These are phyloP conservation scores for Cucumis melo DNA, from an alignment of 306 rosid genomes.

Conservation along the genomic window DNA sequence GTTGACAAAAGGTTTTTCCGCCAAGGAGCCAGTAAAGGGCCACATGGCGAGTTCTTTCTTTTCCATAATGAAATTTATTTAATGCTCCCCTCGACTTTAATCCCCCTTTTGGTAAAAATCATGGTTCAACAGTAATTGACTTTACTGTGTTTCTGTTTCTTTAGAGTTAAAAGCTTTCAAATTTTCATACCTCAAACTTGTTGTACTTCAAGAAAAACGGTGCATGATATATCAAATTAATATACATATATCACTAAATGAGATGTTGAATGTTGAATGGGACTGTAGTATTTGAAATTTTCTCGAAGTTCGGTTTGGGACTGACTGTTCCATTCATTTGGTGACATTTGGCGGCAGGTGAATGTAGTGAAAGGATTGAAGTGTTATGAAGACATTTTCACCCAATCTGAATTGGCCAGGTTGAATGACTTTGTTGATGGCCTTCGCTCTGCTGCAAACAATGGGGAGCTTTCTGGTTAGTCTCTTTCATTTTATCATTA, in stretches of 20 bases:
- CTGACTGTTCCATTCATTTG: background rate
- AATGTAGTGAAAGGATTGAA: conserved; percentile 96
- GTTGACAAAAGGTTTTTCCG: conserved; percentile 88
- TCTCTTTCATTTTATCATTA: background rate
- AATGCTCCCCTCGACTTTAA: background rate
- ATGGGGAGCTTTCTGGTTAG: conserved; percentile 83
- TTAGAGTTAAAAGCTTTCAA: too few relatives aligned
- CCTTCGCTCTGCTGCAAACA: conserved; percentile 63
- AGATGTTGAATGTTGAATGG: too few relatives aligned
- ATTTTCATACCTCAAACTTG: too few relatives aligned
- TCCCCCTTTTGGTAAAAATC: background rate
- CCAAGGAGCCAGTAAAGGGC: conserved; percentile 84
- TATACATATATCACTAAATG: too few relatives aligned
- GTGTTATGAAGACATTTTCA: conserved; percentile 67
- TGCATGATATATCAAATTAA: too few relatives aligned
- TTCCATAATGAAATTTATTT: background rate
- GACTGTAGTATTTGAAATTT: background rate
- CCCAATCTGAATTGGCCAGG: conserved; percentile 58
- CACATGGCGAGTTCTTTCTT: conserved; percentile 65
- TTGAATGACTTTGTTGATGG: conserved; percentile 58
- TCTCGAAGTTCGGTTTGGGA: background rate
- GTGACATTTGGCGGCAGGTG: conserved; percentile 42
- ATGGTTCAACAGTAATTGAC: background rate
- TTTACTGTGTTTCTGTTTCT: too few relatives aligned
- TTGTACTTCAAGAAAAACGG: too few relatives aligned